Evolutionary conservation across 768 basidiomycete genomes (phyloP), one percentile per base, ranked within the genome.

Genomic region (Boletus edulis): DNA sequence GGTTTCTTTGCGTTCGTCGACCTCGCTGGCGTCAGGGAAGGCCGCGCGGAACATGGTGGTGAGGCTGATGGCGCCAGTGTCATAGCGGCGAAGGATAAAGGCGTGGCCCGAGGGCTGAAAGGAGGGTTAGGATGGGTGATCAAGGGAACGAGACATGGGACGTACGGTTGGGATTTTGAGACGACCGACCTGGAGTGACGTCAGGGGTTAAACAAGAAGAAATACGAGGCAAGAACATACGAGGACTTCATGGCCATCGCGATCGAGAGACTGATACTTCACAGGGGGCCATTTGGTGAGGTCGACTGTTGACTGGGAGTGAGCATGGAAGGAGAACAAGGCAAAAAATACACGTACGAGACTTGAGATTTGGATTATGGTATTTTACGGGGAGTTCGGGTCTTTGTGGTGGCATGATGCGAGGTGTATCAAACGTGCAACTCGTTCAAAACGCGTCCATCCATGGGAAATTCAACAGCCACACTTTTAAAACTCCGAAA

Each of bases 21-120:
- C 75, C 2, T 94, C 91, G 41, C 76, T 75, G 4, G 93, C 89
- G 38, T 78, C 82, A 11, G 94, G 94, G 71, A 93, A 98, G 0
- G 93, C 93, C 9, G 94, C 94, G 55, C 94, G 90, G 75, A 91
- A 96, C 94, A 98, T 96, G 53, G 94, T 96, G 11, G 94, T 96
- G 11, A 94, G 81, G 59, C 87, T 90, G 72, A 98, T 82, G 18
- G 93, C 93, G 55, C 90, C 87, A 4, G 94, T 96, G 73, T 98
- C 95, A 63, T 90, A 94, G 51, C 95, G 85, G 43, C 94, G 85
- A 35, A 98, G 86, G 67, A 98, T 91, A 70, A 97, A 98, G 22
- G 95, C 93, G 73, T 98, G 94, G 35, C 87, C 85, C 14, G 75
- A 71, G 29, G 86, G 80, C 89, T 92, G 68, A 18, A 52, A 38